Evolutionary conservation across 129 eudicot genomes (phyloP), one percentile per base, ranked within the genome.

Genomic region (Flaveria sonorensis): DNA sequence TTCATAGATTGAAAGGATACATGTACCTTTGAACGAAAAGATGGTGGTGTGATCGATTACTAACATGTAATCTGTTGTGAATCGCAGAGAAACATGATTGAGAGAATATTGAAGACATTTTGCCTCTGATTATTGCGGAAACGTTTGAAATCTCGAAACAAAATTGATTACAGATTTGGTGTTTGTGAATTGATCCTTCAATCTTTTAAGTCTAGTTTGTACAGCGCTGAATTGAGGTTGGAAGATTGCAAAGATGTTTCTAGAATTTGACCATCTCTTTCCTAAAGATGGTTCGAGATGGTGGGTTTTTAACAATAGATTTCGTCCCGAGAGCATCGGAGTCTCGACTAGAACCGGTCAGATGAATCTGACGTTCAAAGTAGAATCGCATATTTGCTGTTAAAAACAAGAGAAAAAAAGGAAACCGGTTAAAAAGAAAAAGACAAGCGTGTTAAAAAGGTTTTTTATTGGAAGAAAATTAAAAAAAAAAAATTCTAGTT

Each of bases 61-160:
- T 57, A 47, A 28, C 72, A 30, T 48, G 64, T 61, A 36, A 79
- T 71, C 55, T 39, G 45, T 0, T 79, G 77, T 71, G 32, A 79
- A 71, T 21, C 16, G 77, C 1, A 23, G 66, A 79, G 77, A 71
- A 70, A 15, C 77, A 60, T 70, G 82, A 61, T 30, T 40, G 77
- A 62, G 66, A 61, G 64, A 79, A 61, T 32, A 72, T n/a, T 60
- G 82, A 71, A 7, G 82, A 71, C 81, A 77, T 77, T 20, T 77
- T 77, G 75, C 68, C 36, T 14, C 23, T 18, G 40, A 48, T 77
- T 32, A 43, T 77, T 20, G 68, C 53, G 28, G 19, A 55, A 23
- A n/a, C 26, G 15, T 53, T 66, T 10, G 24, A 46, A 68, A 68
- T 68, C 53, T 50, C 7, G 59, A 56, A 68, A 40, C 75, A 55